phyloP scores from a whole-genome alignment of 202 grass and related monocot species.

The Schoenoplectus tabernaemontani region DNA sequence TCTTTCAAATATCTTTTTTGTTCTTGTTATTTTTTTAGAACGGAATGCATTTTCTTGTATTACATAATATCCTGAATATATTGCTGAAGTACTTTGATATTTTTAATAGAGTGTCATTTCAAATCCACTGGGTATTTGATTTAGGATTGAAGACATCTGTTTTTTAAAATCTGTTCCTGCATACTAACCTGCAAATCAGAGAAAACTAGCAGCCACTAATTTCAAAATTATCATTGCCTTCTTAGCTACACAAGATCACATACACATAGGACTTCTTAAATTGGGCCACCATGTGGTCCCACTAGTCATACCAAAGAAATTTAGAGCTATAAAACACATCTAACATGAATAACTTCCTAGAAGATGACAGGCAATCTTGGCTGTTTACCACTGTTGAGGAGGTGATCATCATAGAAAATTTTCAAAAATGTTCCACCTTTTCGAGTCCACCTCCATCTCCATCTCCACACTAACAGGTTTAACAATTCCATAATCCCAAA shows the following conservation, averaged over 20 bases:
- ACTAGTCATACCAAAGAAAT: not conserved
- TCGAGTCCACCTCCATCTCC: conserved; percentile 22
- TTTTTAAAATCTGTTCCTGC: not conserved
- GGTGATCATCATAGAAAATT: conserved; percentile 18
- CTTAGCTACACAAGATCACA: not conserved
- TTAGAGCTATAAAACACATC: not conserved
- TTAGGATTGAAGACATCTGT: not conserved
- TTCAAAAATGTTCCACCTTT: conserved; percentile 7
- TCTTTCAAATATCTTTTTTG: not conserved
- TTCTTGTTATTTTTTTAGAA: not conserved
- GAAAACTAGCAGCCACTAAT: not conserved
- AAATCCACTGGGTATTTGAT: not conserved
- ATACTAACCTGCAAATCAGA: not conserved
- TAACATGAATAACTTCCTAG: not conserved
- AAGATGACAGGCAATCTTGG: not conserved
- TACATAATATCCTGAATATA: not conserved
- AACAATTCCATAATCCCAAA: conserved; percentile 74
- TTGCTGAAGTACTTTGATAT: not conserved
- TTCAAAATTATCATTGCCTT: not conserved
- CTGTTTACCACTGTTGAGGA: not conserved
- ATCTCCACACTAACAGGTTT: conserved; percentile 1
- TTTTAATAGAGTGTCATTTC: not conserved
- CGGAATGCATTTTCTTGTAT: not conserved
- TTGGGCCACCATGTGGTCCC: not conserved
- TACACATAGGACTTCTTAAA: not conserved